Evolutionary conservation across 2,329 filamentous ascomycete species (phyloP), one percentile per base, ranked within the genome.

Genomic region (Aspergillus neotritici): DNA sequence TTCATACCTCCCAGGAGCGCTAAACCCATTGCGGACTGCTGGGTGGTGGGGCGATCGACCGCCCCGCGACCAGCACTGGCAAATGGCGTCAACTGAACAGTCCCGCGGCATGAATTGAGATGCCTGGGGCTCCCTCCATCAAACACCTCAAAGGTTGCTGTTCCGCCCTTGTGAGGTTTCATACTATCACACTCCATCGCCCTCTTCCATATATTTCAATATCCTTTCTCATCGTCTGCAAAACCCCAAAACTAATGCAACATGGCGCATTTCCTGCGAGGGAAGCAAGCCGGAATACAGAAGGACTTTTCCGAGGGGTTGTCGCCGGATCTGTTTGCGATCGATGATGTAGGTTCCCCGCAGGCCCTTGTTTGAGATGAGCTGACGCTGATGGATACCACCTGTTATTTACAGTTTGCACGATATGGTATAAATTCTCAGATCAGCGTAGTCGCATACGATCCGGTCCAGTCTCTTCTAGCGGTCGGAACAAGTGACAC

Each of bases 251-350:
- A 29, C 33, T 34, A 31, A 31, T 25, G 43, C 55, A 56, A 44
- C 3, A 96, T 96, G 90, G 82, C 90, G 43, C 81, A 86, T 57
- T 91, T 97, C 64, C 73, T 98, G 50, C 79, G 93, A 64, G 86
- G 87, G 57, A 96, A 94, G 76, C 93, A 97, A 76, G 81, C 88
- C 44, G 93, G 93, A 60, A 85, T 98, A 57, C 85, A 89, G 64
- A 87, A 84, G 68, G 93, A 97, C 70, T 78, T 98, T 53, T 95
- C 90, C 40, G 82, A 83, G 13, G 86, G 84, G 53, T 81, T 97
- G 50, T 75, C 80, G 13, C 79, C 87, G 31, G 86, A 87, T 49
- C 71, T 87, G 11, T 95, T 97, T 63, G 74, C 79, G 46, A 80
- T 91, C 16, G 89, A 96, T 63, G 87, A 95, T 67, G 86, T 80